Evolutionary conservation across 2,329 filamentous ascomycete genomes (phyloP).

Genomic region (Claviceps sp.): DNA sequence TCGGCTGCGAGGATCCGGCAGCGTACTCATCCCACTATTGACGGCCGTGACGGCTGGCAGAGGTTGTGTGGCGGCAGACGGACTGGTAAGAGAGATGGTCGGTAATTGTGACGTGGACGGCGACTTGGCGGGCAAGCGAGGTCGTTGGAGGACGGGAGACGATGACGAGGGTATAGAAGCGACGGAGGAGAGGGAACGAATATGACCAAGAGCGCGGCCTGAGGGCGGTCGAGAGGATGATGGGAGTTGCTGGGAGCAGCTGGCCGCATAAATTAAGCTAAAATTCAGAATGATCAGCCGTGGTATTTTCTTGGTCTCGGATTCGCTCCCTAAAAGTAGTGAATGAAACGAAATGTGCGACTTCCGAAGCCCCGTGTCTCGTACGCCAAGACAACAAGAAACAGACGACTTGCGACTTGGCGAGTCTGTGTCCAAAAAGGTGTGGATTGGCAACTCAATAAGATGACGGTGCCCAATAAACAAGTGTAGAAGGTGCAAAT

Average conservation of each 20-base stretch:
- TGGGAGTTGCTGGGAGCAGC: slow-evolving; percentile 33
- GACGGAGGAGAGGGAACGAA: slow-evolving; percentile 40
- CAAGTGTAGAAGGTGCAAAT: not conserved
- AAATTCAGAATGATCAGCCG: slow-evolving; percentile 9
- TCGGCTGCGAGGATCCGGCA: slow-evolving; percentile 50
- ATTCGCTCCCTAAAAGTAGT: not conserved
- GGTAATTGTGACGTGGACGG: slow-evolving; percentile 24
- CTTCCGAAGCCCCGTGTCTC: not conserved
- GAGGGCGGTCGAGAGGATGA: slow-evolving; percentile 14
- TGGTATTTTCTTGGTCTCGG: slow-evolving; percentile 4
- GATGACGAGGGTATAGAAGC: slow-evolving; percentile 26
- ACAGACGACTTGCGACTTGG: not conserved
- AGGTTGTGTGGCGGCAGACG: slow-evolving; percentile 18
- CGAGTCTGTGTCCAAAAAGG: not conserved
- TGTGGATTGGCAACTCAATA: not conserved
- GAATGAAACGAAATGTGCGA: not conserved
- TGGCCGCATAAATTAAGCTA: slow-evolving; percentile 41
- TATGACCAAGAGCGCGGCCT: slow-evolving; percentile 28
- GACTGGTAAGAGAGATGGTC: slow-evolving; percentile 20
- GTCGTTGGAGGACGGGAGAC: slow-evolving; percentile 18
- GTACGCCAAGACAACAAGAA: not conserved
- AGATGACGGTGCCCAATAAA: too few species aligned
- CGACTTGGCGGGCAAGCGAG: slow-evolving; percentile 24
- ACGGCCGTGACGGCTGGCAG: slow-evolving; percentile 29
- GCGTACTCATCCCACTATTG: slow-evolving; percentile 52